Conservation (phyloP, 129 eudicot genomes). For the Pittosporum tobira region DNA sequence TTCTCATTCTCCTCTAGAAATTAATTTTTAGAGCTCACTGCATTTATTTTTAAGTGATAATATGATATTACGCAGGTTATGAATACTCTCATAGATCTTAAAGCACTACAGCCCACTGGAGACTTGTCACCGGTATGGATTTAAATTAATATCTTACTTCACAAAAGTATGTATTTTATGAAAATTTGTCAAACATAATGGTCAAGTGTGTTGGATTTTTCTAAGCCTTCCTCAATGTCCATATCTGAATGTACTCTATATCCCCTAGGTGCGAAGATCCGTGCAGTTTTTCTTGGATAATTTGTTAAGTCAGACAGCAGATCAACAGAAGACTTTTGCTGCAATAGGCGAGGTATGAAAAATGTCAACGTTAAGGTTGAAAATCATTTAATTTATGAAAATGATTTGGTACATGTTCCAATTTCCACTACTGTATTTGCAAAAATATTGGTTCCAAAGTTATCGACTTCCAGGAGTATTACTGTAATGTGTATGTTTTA, state of each 20-base stretch:
- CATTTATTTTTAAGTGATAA: constrained; percentile 7
- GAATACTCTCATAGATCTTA: constrained; percentile 71
- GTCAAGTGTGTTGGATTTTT: background rate
- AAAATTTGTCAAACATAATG: background rate
- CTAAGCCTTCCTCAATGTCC: constrained; percentile 1
- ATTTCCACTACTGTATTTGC: background rate
- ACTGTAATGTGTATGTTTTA: background rate
- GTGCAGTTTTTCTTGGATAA: constrained; percentile 95
- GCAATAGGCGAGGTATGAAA: constrained; percentile 90
- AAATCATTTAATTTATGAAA: constrained; percentile 1
- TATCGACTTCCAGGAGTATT: background rate
- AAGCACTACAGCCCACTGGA: constrained; percentile 97
- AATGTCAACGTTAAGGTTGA: background rate
- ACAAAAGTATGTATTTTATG: constrained; percentile 3
- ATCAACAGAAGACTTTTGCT: constrained; percentile 74
- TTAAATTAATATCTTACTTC: constrained; percentile 2
- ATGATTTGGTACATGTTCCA: background rate
- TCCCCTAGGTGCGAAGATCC: constrained; percentile 80
- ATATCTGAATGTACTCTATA: background rate
- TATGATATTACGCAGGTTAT: constrained; percentile 52
- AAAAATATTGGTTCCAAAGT: background rate
- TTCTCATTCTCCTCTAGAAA: background rate
- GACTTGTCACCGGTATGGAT: constrained; percentile 77
- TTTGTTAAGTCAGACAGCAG: constrained; percentile 53
- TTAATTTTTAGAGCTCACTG: background rate